phyloP scores from a whole-genome alignment of 768 basidiomycete species.

The Russula virescens region DNA sequence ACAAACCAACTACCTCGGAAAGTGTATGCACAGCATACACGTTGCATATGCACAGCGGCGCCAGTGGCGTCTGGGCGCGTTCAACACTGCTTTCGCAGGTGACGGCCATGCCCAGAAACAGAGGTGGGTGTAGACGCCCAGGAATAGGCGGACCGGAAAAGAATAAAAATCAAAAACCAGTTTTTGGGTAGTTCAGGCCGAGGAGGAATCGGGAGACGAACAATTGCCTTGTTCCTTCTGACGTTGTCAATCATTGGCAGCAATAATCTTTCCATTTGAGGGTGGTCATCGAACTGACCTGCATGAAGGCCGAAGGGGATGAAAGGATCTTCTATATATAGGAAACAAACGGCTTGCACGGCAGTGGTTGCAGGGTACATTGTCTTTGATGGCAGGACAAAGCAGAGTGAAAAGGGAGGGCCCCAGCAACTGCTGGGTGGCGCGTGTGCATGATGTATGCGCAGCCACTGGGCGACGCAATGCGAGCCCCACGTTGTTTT shows the following conservation, averaged over 20 bases:
- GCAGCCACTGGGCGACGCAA: conserved; percentile 6
- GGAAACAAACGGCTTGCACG: conserved; percentile 9
- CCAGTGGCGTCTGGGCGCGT: background rate
- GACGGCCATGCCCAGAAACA: background rate
- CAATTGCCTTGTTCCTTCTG: background rate
- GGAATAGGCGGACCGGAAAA: background rate
- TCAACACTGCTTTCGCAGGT: background rate
- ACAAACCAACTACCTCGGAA: background rate
- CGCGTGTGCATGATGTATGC: background rate
- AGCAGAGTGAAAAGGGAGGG: background rate
- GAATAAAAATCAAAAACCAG: background rate
- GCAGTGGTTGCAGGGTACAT: conserved; percentile 13
- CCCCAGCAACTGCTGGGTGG: background rate
- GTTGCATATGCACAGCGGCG: conserved; percentile 2
- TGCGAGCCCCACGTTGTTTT: conserved; percentile 6
- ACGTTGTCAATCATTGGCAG: conserved; percentile 12
- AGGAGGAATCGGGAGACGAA: background rate
- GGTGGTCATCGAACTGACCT: background rate
- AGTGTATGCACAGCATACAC: conserved; percentile 13
- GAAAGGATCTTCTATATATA: conserved; percentile 20
- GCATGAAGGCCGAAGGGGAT: conserved; percentile 12
- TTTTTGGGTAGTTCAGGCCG: background rate
- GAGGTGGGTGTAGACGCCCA: background rate
- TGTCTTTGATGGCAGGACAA: conserved; percentile 5
- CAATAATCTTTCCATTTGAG: conserved; percentile 11